Conservation (phyloP, 495 filamentous ascomycete species). For the Xylona heveae region DNA sequence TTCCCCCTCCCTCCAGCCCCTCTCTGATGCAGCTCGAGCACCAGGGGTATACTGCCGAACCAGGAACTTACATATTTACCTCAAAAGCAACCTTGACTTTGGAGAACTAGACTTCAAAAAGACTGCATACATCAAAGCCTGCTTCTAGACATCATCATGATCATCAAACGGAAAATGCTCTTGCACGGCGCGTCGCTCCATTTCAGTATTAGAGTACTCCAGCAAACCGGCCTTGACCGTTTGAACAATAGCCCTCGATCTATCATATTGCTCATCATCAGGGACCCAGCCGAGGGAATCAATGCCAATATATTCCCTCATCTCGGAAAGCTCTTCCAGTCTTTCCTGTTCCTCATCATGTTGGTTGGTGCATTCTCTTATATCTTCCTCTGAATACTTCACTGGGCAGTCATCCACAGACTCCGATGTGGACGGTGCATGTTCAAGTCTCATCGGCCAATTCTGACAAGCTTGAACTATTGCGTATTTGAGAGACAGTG, state of each 20-base stretch:
- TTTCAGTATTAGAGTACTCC: conserved; percentile 9
- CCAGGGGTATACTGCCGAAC: conserved; percentile 45
- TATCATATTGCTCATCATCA: conserved; percentile 7
- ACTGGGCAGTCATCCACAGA: conserved; percentile 7
- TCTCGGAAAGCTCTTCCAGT: conserved; percentile 9
- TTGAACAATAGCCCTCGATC: conserved; percentile 6
- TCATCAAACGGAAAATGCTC: conserved; percentile 14
- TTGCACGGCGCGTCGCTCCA: conserved; percentile 8
- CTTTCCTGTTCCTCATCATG: conserved; percentile 7
- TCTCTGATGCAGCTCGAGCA: no score
- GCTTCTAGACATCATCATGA: conserved; percentile 12
- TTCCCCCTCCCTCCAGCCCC: no score
- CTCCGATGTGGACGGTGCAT: no score
- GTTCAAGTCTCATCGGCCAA: conserved; percentile 5
- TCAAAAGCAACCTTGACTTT: conserved; percentile 26
- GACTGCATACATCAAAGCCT: no score
- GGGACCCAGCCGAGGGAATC: conserved; percentile 12
- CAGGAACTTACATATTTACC: conserved; percentile 40
- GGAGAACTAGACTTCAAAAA: no score
- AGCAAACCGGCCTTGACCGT: conserved; percentile 10
- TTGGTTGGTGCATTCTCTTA: conserved; percentile 8
- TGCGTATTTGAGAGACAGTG: conserved; percentile 10
- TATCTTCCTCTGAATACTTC: conserved; percentile 7
- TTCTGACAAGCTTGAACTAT: conserved; percentile 8
- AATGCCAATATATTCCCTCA: conserved; percentile 7